Base-by-base conservation (phyloP, 1,284 basidiomycete species). In the Erythrobasidium hasegawianum region DNA sequence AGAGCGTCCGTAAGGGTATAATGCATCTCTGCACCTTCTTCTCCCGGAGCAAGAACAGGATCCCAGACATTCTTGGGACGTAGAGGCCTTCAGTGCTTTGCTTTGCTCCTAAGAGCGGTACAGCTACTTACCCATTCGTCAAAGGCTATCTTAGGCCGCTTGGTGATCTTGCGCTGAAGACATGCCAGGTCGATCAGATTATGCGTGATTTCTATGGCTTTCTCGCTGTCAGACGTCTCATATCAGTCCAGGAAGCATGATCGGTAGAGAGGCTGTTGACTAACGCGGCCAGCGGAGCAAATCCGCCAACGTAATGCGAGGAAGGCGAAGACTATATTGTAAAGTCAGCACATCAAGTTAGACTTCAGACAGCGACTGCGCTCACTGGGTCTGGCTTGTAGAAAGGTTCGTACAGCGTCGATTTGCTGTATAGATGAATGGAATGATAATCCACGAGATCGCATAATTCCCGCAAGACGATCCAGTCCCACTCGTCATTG, bases 1-100 rank as follows among this genome's bases (percentile, higher is more conserved):
- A 86, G 79, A 57, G 84, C 83, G 73, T 86, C 85, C 3, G 83
- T 83, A 38, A 84, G 79, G 70, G 84, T 83, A 74, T 86, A 86
- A 65, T 78, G 79, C 70, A 83, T 84, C 53, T 82, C 81, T 2
- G 72, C 70, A 1, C 73, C 75, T 38, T 47, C 43, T 47, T 47
- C 43, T 47, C 43, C 43, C n/a, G 43, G 43, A 5, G 43, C 10
- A 41, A 39, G 26, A 24, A 52, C n/a, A 38, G 18, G 27, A 57
- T 77, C 82, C 82, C 83, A 84, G 7, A 84, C 83, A 54, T 84
- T 84, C 80, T 82, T n/a, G n/a, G n/a, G n/a, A n/a, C n/a, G n/a
- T n/a, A n/a, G n/a, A n/a, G n/a, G n/a, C n/a, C n/a, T n/a, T n/a
- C n/a, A n/a, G n/a, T n/a, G n/a, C n/a, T n/a, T n/a, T n/a, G n/a